phyloP scores from a whole-genome alignment of 176 grass and related monocot genomes.

The Elaeis guineensis region DNA sequence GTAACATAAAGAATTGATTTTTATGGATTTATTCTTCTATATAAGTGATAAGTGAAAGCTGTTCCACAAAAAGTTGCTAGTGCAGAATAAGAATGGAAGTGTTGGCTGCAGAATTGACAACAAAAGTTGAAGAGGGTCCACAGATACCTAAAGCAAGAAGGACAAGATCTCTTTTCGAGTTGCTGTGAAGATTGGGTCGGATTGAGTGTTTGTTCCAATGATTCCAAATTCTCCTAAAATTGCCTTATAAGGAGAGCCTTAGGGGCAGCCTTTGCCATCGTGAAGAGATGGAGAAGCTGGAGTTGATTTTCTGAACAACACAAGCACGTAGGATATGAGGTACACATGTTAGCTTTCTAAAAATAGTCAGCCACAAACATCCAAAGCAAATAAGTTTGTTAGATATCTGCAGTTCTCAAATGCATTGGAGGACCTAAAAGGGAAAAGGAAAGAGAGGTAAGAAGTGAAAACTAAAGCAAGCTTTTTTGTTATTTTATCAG shows the following conservation, averaged over 20 bases:
- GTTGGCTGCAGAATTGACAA: conserved; percentile 32
- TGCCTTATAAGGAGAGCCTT: conserved; percentile 39
- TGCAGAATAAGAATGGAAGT: conserved; percentile 42
- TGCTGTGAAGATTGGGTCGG: conserved; percentile 47
- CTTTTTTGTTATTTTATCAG: conserved; percentile 5
- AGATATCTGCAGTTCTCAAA: conserved; percentile 36
- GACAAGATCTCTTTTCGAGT: conserved; percentile 86
- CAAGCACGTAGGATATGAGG: background rate
- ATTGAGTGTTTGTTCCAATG: conserved; percentile 40
- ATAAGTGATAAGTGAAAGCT: conserved; percentile 40
- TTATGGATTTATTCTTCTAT: conserved; percentile 33
- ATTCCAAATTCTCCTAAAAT: conserved; percentile 39
- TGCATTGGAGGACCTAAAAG: conserved; percentile 33
- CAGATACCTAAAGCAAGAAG: conserved; percentile 51
- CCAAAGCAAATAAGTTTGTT: conserved; percentile 24
- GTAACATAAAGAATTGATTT: conserved; percentile 26
- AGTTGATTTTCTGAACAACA: conserved; percentile 21
- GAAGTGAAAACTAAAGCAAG: conserved; percentile 25
- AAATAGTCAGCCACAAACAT: conserved; percentile 39
- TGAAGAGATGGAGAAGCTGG: conserved; percentile 33
- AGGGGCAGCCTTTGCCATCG: conserved; percentile 14
- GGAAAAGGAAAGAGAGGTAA: conserved; percentile 19
- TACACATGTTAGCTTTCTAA: conserved; percentile 32
- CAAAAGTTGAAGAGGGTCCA: conserved; percentile 43
- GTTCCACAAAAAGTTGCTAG: conserved; percentile 49